Conservation (phyloP, 1,284 basidiomycete genomes). For the Kalmanozyma brasiliensis region DNA sequence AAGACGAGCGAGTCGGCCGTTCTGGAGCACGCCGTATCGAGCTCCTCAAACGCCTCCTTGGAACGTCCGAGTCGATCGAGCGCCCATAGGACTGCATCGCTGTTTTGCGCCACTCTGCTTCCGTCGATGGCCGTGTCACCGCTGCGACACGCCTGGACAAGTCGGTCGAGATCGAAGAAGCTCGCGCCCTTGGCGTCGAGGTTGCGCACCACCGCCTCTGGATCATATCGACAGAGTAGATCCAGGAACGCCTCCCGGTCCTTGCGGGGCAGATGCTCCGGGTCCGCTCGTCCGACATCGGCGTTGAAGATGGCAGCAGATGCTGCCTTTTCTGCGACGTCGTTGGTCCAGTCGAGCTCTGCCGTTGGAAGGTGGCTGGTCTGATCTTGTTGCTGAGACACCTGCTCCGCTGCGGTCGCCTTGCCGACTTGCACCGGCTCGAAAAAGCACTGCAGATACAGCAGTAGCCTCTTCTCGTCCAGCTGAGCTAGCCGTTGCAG, state of each 20-base stretch:
- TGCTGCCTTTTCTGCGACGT: not conserved
- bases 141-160: conserved; percentile 76
- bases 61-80: conserved; percentile 77
- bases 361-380: conserved; percentile 10
- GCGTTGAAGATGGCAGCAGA: conserved; percentile 18
- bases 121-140: conserved; percentile 17
- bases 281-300: conserved; percentile 27
- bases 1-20: conserved; percentile 34
- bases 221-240: conserved; percentile 79
- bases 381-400: too few relatives aligned
- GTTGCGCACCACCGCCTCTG: conserved; percentile 75
- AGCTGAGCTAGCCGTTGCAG: conserved; percentile 62
- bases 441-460: conserved; percentile 82
- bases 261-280: conserved; percentile 70
- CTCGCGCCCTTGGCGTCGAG: conserved; percentile 74
- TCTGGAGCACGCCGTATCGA: conserved; percentile 58
- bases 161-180: conserved; percentile 74
- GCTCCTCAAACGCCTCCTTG: conserved; percentile 69
- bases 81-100: conserved; percentile 85
- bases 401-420: conserved; percentile 66
- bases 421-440: conserved; percentile 71
- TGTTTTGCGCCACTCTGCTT: conserved; percentile 70
- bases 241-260: conserved; percentile 77
- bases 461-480: conserved; percentile 75
- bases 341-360: conserved; percentile 62